A percentile compares a stretch with the other conserved stretches of the same genome.
Evolutionary conservation across 2,329 filamentous ascomycete genomes (phyloP).

Genomic region (Amauroascus verrucosus): DNA sequence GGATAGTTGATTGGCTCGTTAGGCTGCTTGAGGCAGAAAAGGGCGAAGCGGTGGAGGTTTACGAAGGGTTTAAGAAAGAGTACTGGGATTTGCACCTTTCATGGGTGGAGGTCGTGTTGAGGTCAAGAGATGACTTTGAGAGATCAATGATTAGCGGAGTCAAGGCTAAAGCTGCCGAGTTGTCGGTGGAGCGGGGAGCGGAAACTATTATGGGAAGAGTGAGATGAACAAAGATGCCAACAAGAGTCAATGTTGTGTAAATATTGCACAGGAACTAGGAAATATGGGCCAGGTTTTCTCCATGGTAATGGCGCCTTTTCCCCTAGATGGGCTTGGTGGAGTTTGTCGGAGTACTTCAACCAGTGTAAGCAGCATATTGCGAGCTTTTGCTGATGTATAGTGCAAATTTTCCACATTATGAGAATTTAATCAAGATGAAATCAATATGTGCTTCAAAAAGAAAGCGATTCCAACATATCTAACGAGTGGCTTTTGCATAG

Average conservation of each 20-base stretch:
- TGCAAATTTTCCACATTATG: no score
- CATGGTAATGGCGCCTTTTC: background rate
- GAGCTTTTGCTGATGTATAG: background rate
- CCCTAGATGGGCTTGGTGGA: background rate
- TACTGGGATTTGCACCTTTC: conserved; percentile 93
- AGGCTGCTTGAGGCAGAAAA: conserved; percentile 65
- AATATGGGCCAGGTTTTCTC: background rate
- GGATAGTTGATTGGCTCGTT: conserved; percentile 76
- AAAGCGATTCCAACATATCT: no score
- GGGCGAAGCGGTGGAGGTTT: conserved; percentile 64
- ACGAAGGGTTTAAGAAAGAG: conserved; percentile 67
- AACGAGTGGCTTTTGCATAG: no score
- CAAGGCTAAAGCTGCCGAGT: conserved; percentile 77
- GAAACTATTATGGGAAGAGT: conserved; percentile 96
- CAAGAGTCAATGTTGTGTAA: background rate
- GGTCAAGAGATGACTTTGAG: conserved; percentile 87
- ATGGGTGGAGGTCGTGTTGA: conserved; percentile 89
- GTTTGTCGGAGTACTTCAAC: background rate
- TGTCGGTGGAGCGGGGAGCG: conserved; percentile 65
- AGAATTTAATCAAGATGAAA: no score
- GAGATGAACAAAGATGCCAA: conserved; percentile 35
- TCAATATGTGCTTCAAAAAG: no score
- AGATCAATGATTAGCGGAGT: conserved; percentile 76
- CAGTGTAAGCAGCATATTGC: background rate
- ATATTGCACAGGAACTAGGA: background rate